Conservation (phyloP, 2,329 filamentous ascomycete species). For the Pseudogymnoascus sp. region DNA sequence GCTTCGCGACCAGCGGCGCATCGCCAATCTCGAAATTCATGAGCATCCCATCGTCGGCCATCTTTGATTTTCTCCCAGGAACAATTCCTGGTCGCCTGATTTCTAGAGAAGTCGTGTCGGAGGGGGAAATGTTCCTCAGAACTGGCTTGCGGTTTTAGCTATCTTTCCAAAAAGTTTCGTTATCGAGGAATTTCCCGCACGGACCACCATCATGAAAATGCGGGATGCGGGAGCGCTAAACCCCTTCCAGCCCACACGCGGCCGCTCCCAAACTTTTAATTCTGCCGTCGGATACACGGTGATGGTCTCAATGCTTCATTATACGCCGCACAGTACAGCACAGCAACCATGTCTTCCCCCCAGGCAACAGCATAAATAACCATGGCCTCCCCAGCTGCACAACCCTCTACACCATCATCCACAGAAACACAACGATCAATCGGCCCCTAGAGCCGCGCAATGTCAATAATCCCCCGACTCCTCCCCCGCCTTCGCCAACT, state of each 20-base stretch:
- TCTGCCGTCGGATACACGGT: background rate
- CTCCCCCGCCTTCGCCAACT: background rate
- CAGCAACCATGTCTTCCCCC: background rate
- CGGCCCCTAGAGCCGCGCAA: background rate
- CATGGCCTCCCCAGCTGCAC: background rate
- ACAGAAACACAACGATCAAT: background rate
- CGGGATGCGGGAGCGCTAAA: constrained; percentile 19
- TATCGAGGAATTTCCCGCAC: constrained; percentile 16
- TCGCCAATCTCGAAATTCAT: constrained; percentile 81
- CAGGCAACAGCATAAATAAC: background rate
- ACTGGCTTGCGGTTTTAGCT: background rate
- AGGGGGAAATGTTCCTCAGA: background rate
- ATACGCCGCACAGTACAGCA: constrained; percentile 27
- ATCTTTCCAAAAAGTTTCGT: constrained; percentile 13
- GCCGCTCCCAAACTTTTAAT: background rate
- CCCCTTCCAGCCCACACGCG: background rate
- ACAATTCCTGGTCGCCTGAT: too few relatives aligned
- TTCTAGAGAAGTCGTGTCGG: too few relatives aligned
- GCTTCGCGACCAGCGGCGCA: constrained; percentile 52
- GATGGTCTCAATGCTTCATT: constrained; percentile 17
- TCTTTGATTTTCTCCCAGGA: constrained; percentile 33
- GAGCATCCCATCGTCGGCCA: constrained; percentile 94
- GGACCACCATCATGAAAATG: background rate
- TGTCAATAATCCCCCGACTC: background rate
- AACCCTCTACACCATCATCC: background rate